These are phyloP conservation scores for Fragilaria crotonensis DNA, from an alignment of 108 stramenopile species.

Conservation along the genomic window DNA sequence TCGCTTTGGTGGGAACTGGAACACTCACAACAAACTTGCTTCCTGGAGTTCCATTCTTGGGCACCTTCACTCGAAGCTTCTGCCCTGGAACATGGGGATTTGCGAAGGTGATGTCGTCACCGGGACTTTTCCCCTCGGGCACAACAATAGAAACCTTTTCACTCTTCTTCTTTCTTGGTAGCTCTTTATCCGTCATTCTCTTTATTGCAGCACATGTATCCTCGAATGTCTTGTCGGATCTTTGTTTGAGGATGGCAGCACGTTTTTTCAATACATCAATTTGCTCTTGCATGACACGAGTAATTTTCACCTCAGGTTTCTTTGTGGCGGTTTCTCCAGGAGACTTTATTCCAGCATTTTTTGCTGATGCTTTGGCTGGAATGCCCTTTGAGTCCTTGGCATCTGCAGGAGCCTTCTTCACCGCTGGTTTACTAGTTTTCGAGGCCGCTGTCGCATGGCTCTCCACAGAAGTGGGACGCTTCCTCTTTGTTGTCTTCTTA, in stretches of 20 bases:
- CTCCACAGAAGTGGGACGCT: slow-evolving; percentile 5
- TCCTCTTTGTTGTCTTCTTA: slow-evolving; percentile 6
- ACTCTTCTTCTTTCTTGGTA: slow-evolving; percentile 47
- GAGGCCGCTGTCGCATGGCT: not conserved
- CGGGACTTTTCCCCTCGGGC: slow-evolving; percentile 55
- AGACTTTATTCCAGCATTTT: no score
- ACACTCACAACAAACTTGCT: slow-evolving; percentile 65
- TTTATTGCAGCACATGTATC: slow-evolving; percentile 44
- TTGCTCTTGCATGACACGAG: not conserved
- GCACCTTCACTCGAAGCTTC: slow-evolving; percentile 67
- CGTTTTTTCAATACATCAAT: slow-evolving; percentile 9
- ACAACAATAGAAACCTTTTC: slow-evolving; percentile 43
- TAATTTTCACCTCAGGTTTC: not conserved
- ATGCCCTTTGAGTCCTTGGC: no score
- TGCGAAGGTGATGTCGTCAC: slow-evolving; percentile 61
- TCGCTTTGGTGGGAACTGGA: slow-evolving; percentile 29
- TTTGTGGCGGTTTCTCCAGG: not conserved
- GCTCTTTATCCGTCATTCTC: slow-evolving; percentile 47
- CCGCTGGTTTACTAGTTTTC: not conserved
- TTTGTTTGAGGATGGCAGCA: slow-evolving; percentile 13
- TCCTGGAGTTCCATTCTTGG: slow-evolving; percentile 51
- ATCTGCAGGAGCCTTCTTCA: not conserved
- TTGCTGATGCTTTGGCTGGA: no score
- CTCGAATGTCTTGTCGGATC: slow-evolving; percentile 23
- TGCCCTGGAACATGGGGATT: slow-evolving; percentile 76